Evolutionary conservation across 2,329 filamentous ascomycete genomes (phyloP).

Genomic region (Rhynchosporium secalis): DNA sequence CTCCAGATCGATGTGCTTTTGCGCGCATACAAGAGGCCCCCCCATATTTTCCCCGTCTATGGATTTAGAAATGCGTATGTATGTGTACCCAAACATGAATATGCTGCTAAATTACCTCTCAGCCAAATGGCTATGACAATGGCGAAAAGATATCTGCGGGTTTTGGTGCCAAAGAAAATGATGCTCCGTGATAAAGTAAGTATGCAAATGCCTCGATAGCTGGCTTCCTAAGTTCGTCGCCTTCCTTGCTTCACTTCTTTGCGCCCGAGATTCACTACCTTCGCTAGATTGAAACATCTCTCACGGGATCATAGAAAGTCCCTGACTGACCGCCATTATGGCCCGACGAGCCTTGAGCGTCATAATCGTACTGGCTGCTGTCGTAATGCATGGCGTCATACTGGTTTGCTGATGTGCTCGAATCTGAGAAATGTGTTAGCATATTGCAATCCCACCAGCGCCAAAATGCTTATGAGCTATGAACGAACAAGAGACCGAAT

Average conservation of each 20-base stretch:
- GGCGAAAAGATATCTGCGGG: background rate
- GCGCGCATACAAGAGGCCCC: too few relatives aligned
- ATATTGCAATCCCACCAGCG: background rate
- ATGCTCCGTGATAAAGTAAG: background rate
- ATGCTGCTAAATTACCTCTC: background rate
- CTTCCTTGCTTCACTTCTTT: background rate
- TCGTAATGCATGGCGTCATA: background rate
- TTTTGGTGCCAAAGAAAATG: background rate
- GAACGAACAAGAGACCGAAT: background rate
- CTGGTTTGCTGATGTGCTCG: background rate
- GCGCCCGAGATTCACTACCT: too few relatives aligned
- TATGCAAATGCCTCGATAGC: background rate
- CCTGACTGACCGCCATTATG: background rate
- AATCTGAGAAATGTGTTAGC: background rate
- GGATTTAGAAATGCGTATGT: background rate
- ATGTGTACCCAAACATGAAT: background rate
- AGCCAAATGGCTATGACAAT: background rate
- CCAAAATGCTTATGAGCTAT: background rate
- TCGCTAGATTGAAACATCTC: constrained; percentile 15
- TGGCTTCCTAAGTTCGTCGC: background rate
- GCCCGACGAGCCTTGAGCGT: background rate
- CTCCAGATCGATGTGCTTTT: too few relatives aligned
- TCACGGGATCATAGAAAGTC: constrained; percentile 27
- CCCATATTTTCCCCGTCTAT: background rate
- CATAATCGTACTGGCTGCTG: background rate